Evolutionary conservation across 129 eudicot species (phyloP).

Genomic region (Flaveria brownii): DNA sequence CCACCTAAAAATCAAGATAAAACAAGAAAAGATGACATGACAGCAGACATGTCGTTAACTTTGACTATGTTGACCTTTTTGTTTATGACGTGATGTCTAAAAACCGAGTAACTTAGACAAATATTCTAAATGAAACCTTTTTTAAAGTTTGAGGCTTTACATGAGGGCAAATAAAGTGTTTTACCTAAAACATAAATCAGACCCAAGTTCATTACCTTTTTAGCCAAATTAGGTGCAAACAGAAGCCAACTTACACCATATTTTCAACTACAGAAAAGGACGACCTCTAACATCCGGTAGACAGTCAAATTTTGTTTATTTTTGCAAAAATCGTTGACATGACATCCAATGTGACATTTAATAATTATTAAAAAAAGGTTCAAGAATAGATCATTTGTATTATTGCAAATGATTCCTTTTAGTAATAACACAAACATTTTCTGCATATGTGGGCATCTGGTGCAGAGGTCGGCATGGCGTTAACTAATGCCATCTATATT

Average conservation of each 20-base stretch:
- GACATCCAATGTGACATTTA: background rate
- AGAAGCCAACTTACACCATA: background rate
- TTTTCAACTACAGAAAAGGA: background rate
- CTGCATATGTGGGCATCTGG: background rate
- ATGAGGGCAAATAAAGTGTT: background rate
- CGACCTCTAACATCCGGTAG: background rate
- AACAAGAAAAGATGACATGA: background rate
- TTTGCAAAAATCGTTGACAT: background rate
- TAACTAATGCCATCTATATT: background rate
- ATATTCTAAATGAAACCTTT: background rate
- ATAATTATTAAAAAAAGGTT: background rate
- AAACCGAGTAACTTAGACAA: background rate
- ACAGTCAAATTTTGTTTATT: background rate
- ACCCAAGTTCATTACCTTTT: background rate
- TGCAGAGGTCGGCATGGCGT: background rate
- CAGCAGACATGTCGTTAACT: background rate
- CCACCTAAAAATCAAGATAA: constrained; percentile 52
- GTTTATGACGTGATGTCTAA: background rate
- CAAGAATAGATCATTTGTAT: background rate
- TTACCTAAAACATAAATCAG: background rate
- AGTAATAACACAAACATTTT: background rate
- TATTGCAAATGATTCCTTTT: background rate
- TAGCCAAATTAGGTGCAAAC: background rate
- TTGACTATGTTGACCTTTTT: background rate
- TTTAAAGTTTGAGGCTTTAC: background rate